A percentile compares a stretch with the other conserved stretches of the same genome.
Evolutionary conservation across 2,329 filamentous ascomycete species (phyloP).

Genomic region (Triangularia verruculosa): DNA sequence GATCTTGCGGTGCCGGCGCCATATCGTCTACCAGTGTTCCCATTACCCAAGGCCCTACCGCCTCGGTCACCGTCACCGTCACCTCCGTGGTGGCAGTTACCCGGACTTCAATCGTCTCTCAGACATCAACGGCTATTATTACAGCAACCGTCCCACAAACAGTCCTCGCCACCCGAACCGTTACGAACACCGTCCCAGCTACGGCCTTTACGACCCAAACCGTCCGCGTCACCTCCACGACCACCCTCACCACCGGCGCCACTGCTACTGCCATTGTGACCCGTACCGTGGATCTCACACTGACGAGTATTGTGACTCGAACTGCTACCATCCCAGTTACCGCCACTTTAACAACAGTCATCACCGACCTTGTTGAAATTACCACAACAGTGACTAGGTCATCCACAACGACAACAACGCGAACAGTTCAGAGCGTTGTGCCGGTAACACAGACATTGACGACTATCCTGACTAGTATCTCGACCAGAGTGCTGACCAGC

Average conservation of each 20-base stretch:
- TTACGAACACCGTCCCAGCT: conserved; percentile 5
- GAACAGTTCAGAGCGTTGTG: conserved; percentile 7
- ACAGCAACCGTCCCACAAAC: background rate
- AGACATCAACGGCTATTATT: conserved; percentile 9
- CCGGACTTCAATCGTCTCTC: conserved; percentile 10
- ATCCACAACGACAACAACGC: conserved; percentile 12
- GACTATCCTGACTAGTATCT: conserved; percentile 11
- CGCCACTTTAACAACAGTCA: conserved; percentile 4
- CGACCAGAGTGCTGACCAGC: conserved; percentile 14
- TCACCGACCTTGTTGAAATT: conserved; percentile 39
- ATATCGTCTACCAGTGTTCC: background rate
- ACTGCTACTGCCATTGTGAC: conserved; percentile 12
- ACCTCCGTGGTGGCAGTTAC: conserved; percentile 15
- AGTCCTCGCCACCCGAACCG: conserved; percentile 1
- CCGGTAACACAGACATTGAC: conserved; percentile 17
- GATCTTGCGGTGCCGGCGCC: conserved; percentile 15
- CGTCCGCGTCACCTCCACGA: conserved; percentile 17
- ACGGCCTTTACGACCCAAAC: conserved; percentile 10
- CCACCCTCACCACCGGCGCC: conserved; percentile 9
- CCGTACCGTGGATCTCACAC: conserved; percentile 12
- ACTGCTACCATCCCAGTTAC: conserved; percentile 9
- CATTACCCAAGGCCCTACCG: background rate
- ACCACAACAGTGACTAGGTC: conserved; percentile 51
- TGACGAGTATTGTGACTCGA: conserved; percentile 2
- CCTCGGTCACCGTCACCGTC: conserved; percentile 16